Percentiles rank a stretch among this genome's conserved stretches.
phyloP scores from a whole-genome alignment of 2,329 filamentous ascomycete genomes.

The Aspergillus novoparasiticus region DNA sequence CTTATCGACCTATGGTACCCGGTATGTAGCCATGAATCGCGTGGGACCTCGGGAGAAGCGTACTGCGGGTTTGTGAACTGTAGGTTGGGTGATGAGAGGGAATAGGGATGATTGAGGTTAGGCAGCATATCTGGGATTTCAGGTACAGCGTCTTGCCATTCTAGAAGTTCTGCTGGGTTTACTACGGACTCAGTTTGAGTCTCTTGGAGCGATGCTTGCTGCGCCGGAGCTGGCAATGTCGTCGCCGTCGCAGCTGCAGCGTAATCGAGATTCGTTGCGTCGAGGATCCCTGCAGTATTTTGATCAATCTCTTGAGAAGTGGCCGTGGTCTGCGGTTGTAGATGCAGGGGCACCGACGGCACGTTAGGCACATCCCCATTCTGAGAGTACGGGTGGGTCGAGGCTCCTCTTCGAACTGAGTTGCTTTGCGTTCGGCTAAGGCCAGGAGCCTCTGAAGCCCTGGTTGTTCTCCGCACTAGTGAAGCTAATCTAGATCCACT shows the following conservation, averaged over 20 bases:
- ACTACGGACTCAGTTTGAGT: constrained; percentile 1
- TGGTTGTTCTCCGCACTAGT: constrained; percentile 22
- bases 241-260: not conserved
- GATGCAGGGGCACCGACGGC: not conserved
- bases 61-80: constrained; percentile 26
- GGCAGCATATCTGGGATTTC: constrained; percentile 14
- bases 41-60: constrained; percentile 23
- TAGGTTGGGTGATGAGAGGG: constrained; percentile 38
- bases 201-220: constrained; percentile 1
- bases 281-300: not conserved
- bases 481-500: constrained; percentile 21
- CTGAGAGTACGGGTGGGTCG: constrained; percentile 9
- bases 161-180: constrained; percentile 4
- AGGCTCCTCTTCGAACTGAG: constrained; percentile 15
- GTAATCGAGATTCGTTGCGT: not conserved
- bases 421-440: constrained; percentile 16
- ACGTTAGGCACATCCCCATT: constrained; percentile 6
- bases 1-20: constrained; percentile 15
- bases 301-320: not conserved
- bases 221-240: not conserved
- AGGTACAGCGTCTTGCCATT: constrained; percentile 16
- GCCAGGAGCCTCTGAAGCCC: constrained; percentile 19
- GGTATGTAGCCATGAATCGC: constrained; percentile 19
- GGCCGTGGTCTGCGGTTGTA: not conserved
- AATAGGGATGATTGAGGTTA: constrained; percentile 30